Evolutionary conservation across 208 protist species (phyloP), one percentile per base, ranked within the genome.

Genomic region (Leishmania tropica): DNA sequence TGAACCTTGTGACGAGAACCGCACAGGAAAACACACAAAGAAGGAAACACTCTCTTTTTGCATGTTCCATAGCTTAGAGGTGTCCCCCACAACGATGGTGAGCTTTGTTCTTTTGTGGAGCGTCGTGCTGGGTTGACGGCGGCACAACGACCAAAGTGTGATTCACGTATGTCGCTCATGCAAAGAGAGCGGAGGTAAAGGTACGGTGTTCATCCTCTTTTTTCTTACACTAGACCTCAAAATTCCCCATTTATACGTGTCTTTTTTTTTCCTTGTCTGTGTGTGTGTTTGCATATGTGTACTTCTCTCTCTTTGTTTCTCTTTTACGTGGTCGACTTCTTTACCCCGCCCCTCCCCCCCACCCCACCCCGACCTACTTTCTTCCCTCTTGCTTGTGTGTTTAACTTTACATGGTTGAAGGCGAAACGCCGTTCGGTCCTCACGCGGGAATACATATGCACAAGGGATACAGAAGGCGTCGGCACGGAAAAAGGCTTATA

Each of bases 321-420:
- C 67, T 80, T 82, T 79, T 58, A 8, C 45, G 45, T 17, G 74
- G 65, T n/a, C 65, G 7, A 40, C 13, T 40, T 35, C 13, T 74
- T 35, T 35, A 42, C 7, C 42, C 37, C 51, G n/a, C n/a, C n/a
- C n/a, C n/a, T n/a, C 45, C 3, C 10, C 17, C 37, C 45, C 8
- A 6, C 37, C 51, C 45, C 3, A 10, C 17, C 37, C 45, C 8
- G 7, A 48, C 47, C 40, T 35, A 15, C 56, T 17, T 72, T 83
- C 6, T 8, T 56, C 13, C 13, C 1, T 70, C 21, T 4, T 31
- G 6, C 3, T 70, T 45, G 28, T 62, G 11, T 37, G 19, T 72
- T 67, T 42, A 28, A 6, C 48, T 76, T 40, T 40, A 28, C 72
- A 11, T 76, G 40, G 51, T 62, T 21, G 35, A 37, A 24, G 72